Base-by-base conservation (phyloP, 1,284 basidiomycete genomes). In the Hemileia vastatrix region DNA sequence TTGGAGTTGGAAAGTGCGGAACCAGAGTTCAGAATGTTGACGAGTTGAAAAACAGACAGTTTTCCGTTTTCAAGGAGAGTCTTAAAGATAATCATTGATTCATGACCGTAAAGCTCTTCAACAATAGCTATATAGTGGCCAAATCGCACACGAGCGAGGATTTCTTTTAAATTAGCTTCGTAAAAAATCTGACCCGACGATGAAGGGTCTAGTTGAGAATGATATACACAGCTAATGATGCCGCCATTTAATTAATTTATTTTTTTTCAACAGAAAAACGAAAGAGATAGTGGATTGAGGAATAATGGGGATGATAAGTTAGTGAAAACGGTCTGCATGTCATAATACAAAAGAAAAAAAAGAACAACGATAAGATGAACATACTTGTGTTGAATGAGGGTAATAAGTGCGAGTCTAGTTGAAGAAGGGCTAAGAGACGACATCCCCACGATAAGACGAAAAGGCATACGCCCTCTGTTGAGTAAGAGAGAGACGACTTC, bases 321-420 rank as follows among this genome's bases (percentile, higher is more conserved):
- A 15, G 4, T 23, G n/a, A 54, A 33, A 32, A 31, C 4, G 23
- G 23, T 21, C 21, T 24, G 48, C 13, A 50, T 6, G 48, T 24
- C 15, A 27, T 24, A 19, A 50, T 24, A 50, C 15, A 4, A 48
- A 43, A 43, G n/a, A 43, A 43, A 43, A 43, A 43, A 43, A 43
- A 8, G 40, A 8, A 8, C 9, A 43, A 43, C 40, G 36, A 43
- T 43, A 8, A 43, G 15, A 43, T 43, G 36, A n/a, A 32, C 47
- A 40, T 36, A 60, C 57, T 60, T 60, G 31, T 60, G 57, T 21
- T 60, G 57, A 24, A 60, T 60, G 13, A 60, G 47, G 9, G 49
- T 48, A 5, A 60, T 43, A 23, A 60, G 21, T 24, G 57, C 57
- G n/a, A 36, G 23, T 45, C 57, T 23, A 27, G 53, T 60, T 15